phyloP scores from a whole-genome alignment of 106 monocot species.

The Dioscorea alata region DNA sequence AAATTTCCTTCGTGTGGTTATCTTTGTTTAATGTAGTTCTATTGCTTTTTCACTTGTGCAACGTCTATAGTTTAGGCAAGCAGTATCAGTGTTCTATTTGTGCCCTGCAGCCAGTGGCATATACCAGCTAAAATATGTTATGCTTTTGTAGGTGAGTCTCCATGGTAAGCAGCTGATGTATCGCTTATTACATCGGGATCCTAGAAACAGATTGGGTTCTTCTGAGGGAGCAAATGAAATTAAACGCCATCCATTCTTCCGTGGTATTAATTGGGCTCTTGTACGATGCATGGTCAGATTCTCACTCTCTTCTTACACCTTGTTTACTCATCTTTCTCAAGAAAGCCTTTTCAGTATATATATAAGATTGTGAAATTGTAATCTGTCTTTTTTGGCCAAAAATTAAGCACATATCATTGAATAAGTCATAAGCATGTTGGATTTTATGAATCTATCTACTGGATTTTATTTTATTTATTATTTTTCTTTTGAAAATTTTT shows the following conservation, averaged over 20 bases:
- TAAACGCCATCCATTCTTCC: conserved; percentile 80
- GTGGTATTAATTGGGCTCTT: conserved; percentile 86
- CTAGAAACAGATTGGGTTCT: conserved; percentile 77
- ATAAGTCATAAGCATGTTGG: no score
- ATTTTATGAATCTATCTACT: no score
- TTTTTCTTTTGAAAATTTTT: no score
- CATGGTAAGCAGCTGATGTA: conserved; percentile 66
- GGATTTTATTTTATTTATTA: no score
- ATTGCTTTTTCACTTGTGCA: no score
- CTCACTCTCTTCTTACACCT: neutral
- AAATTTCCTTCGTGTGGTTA: no score
- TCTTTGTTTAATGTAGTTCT: no score
- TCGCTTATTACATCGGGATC: conserved; percentile 78
- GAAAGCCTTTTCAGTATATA: no score
- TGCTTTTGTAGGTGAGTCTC: conserved; percentile 58
- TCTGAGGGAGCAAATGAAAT: conserved; percentile 88
- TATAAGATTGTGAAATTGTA: no score
- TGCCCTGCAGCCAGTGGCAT: neutral
- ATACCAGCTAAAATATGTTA: neutral
- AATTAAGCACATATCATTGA: no score
- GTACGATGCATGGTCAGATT: conserved; percentile 61
- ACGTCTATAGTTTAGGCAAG: neutral
- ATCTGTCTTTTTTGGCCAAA: no score
- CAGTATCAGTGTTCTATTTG: neutral
- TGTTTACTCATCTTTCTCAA: no score